Evolutionary conservation across 257 asterid species (phyloP).

Genomic region (Ajuga chamaepitys): DNA sequence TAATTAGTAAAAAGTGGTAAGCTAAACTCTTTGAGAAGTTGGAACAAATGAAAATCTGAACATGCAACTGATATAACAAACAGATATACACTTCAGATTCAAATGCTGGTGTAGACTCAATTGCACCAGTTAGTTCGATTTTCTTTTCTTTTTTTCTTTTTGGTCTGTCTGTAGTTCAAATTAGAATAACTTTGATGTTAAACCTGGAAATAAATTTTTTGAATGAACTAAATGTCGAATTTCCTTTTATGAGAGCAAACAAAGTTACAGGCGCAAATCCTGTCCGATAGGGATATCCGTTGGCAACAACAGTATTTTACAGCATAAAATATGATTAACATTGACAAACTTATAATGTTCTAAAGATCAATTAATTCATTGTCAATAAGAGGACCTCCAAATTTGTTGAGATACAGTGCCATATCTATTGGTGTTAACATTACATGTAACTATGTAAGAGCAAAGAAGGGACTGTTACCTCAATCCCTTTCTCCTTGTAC

Average conservation of each 20-base stretch:
- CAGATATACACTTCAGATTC: background rate
- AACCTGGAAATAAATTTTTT: background rate
- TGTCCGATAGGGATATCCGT: background rate
- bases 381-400: background rate
- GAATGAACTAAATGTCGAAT: background rate
- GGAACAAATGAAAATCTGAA: background rate
- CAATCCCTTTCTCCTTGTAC: constrained; percentile 97
- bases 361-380: background rate
- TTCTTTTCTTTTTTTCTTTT: background rate
- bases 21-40: background rate
- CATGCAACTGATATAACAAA: background rate
- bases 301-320: background rate
- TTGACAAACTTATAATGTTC: background rate
- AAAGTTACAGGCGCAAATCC: background rate
- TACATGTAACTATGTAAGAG: constrained; percentile 1
- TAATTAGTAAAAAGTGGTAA: background rate
- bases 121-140: too few relatives aligned
- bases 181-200: background rate
- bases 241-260: background rate
- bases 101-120: background rate
- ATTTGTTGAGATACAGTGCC: background rate
- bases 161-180: background rate
- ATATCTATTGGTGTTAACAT: background rate
- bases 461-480: constrained; percentile 36
- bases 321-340: background rate